Evolutionary conservation across 2,329 filamentous ascomycete genomes (phyloP).

Genomic region (Ophiostoma fasciatum): DNA sequence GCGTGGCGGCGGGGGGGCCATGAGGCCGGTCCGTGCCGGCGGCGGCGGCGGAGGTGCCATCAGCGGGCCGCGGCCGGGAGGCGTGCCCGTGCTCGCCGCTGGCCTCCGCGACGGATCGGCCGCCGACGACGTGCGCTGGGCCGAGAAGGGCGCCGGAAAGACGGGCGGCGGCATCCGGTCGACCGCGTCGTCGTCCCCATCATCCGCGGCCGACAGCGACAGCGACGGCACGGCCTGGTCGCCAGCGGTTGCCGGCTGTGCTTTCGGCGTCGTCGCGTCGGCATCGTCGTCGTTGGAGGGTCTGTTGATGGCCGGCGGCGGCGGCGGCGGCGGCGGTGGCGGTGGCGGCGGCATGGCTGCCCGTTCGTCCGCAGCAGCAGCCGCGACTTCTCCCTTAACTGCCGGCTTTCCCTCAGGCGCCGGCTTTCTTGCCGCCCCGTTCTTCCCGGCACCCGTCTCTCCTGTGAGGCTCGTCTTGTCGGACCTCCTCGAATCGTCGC

Average conservation of each 20-base stretch:
- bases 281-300: slow-evolving; percentile 15
- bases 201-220: slow-evolving; percentile 22
- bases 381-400: background rate
- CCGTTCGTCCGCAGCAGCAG: background rate
- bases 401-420: background rate
- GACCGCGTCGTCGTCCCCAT: slow-evolving; percentile 11
- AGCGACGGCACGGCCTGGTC: slow-evolving; percentile 27
- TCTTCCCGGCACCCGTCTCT: background rate
- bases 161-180: slow-evolving; percentile 21
- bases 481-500: background rate
- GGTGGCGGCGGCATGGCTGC: slow-evolving; percentile 8
- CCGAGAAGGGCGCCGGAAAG: slow-evolving; percentile 37
- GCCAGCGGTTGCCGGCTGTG: slow-evolving; percentile 8
- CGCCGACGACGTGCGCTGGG: slow-evolving; percentile 28
- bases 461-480: background rate
- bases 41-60: slow-evolving; percentile 13
- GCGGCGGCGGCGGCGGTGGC: slow-evolving; percentile 4
- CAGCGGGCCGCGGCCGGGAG: slow-evolving; percentile 10
- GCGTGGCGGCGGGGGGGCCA: background rate
- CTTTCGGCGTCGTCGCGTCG: slow-evolving; percentile 38
- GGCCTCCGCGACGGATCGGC: slow-evolving; percentile 6
- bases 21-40: background rate
- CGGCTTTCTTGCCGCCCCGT: background rate
- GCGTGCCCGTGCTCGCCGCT: slow-evolving; percentile 3
- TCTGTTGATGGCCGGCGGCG: slow-evolving; percentile 3